Base-by-base conservation (phyloP, 2,329 filamentous ascomycete species). In the Epichloe coenophiala region DNA sequence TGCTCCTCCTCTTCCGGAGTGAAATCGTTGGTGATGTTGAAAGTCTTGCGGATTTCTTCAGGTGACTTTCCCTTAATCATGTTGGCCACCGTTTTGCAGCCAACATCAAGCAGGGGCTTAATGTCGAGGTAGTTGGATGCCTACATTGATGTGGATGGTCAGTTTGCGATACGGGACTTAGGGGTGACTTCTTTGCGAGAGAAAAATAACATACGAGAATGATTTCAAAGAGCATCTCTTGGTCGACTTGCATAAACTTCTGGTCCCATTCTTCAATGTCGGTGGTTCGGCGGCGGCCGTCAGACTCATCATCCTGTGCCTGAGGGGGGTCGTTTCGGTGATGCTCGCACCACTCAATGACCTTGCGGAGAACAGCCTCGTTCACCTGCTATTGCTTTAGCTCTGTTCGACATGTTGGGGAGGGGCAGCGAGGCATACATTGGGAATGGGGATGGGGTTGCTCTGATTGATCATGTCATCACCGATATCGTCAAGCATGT, bases 31-130 rank as follows among this genome's bases (percentile, higher is more conserved):
- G 94, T 93, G 63, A 98, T 98, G 74, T 98, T 98, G 76, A 98
- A 98, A 0, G 93, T 98, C 78, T 97, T 98, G 48, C 93, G 87
- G 62, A 98, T 98, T 75, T 98, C 93, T 68, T 98, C 93, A 3
- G 93, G 93, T 0, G 89, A 95, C 78, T 98, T 98, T 73, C 93
- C 93, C 86, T 98, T 98, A 77, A 98, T 98, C 93, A 98, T 98
- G 73, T 98, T 98, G 55, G 93, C 93, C 15, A 98, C 93, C 0
- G 93, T 98, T 81, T 98, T 48, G 38, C 93, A 98, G 55, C 93
- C 93, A 53, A 97, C 91, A 58, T 98, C 93, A 31, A 98, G 84
- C 1, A 98, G 85, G 1, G 89, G 86, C 79, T 97, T 98, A 75
- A 98, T 98, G 60, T 98, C 93, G 53, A 98, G 84, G 69, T 97